phyloP scores from a whole-genome alignment of 805 yeast genomes.

The Blastobotrys mokoenaii region DNA sequence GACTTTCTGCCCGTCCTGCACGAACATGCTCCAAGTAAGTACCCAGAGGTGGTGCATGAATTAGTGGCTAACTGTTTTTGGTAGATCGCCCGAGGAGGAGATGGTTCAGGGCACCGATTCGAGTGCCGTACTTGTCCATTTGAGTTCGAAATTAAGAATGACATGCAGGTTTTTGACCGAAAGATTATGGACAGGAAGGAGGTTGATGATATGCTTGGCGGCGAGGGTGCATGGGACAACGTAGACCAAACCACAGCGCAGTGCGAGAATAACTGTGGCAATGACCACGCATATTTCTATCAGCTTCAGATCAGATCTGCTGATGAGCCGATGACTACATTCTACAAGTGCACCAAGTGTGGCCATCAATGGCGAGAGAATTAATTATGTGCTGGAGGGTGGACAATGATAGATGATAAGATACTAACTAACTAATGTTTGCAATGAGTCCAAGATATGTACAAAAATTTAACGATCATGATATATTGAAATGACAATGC shows the following conservation, averaged over 20 bases:
- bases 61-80: slow-evolving; percentile 6
- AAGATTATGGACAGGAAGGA: slow-evolving; percentile 77
- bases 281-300: slow-evolving; percentile 89
- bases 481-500: no score
- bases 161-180: slow-evolving; percentile 72
- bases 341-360: slow-evolving; percentile 90
- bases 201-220: slow-evolving; percentile 94
- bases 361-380: slow-evolving; percentile 97
- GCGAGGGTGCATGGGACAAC: slow-evolving; percentile 97
- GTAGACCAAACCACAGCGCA: slow-evolving; percentile 93
- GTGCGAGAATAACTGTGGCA: slow-evolving; percentile 87
- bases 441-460: no score
- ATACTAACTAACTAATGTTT: background rate
- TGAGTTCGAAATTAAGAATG: slow-evolving; percentile 76
- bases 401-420: background rate
- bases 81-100: slow-evolving; percentile 49
- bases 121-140: slow-evolving; percentile 94
- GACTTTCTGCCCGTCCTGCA: slow-evolving; percentile 91
- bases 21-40: slow-evolving; percentile 73
- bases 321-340: slow-evolving; percentile 99
- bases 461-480: no score
- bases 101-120: slow-evolving; percentile 50
- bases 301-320: slow-evolving; percentile 96
- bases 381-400: slow-evolving; percentile 33
- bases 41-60: background rate